These are phyloP conservation scores for Cladosporium sp. DNA, from an alignment of 2,329 filamentous ascomycete genomes.

Conservation along the genomic window DNA sequence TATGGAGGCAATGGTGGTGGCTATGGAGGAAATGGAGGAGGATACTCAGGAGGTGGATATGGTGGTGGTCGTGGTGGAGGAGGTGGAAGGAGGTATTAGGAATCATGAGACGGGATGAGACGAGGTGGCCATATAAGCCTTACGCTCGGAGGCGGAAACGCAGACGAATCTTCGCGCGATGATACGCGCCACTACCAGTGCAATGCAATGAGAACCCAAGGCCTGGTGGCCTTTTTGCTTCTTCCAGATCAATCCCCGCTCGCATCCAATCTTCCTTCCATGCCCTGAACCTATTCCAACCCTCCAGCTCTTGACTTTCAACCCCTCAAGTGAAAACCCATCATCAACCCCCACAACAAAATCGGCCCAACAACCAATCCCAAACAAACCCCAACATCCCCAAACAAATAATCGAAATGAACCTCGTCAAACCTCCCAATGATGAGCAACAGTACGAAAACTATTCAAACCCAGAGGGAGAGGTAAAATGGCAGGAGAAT, in stretches of 20 bases:
- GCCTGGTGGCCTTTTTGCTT: background rate
- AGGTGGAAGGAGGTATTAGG: background rate
- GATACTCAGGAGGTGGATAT: background rate
- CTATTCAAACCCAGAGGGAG: background rate
- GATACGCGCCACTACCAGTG: background rate
- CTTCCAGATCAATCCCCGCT: background rate
- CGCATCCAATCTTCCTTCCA: too few species aligned
- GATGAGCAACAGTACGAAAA: too few species aligned
- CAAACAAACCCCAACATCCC: background rate
- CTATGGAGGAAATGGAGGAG: background rate
- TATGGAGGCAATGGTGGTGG: slow-evolving; percentile 2
- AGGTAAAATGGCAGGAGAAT: background rate
- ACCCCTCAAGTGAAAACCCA: background rate
- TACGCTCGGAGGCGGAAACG: background rate
- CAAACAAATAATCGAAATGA: background rate
- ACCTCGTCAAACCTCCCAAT: too few species aligned
- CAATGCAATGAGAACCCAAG: background rate
- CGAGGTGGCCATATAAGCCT: background rate
- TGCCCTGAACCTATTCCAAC: background rate
- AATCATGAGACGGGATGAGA: background rate
- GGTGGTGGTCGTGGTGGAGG: background rate
- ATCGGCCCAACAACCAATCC: background rate
- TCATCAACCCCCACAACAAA: background rate
- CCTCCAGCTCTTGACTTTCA: background rate
- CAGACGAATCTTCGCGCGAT: background rate